Conservation (phyloP, 1,284 basidiomycete genomes). For the Cutaneotrichosporon daszewskae region DNA sequence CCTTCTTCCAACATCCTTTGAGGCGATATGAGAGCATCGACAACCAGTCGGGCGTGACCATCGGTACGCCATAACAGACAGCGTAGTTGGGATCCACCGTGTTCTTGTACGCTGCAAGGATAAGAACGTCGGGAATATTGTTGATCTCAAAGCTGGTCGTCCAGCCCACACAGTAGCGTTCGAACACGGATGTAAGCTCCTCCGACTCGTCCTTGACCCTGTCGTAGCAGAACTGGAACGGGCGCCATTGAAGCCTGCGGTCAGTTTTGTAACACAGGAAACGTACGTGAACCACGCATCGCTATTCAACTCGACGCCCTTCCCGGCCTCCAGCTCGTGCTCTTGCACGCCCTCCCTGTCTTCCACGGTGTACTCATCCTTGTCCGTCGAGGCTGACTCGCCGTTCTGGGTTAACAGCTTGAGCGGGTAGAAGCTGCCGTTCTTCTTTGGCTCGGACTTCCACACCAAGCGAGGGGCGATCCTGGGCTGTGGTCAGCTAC, state of each 20-base stretch:
- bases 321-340: slow-evolving; percentile 21
- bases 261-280: neutral
- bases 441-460: slow-evolving; percentile 28
- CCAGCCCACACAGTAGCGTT: slow-evolving; percentile 26
- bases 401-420: slow-evolving; percentile 17
- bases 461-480: slow-evolving; percentile 25
- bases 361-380: slow-evolving; percentile 25
- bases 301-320: slow-evolving; percentile 6
- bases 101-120: slow-evolving; percentile 19
- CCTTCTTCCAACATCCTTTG: slow-evolving; percentile 32
- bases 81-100: slow-evolving; percentile 21
- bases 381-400: slow-evolving; percentile 17
- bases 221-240: slow-evolving; percentile 20
- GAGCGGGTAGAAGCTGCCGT: slow-evolving; percentile 17
- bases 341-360: slow-evolving; percentile 8
- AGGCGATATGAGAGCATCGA: slow-evolving; percentile 18
- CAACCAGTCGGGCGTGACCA: slow-evolving; percentile 30
- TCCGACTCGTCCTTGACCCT: slow-evolving; percentile 31
- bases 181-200: neutral
- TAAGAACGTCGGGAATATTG: slow-evolving; percentile 21
- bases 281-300: slow-evolving; percentile 32
- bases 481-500: slow-evolving; percentile 6
- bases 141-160: slow-evolving; percentile 20
- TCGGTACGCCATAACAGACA: slow-evolving; percentile 32
- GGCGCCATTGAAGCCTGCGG: slow-evolving; percentile 12